phyloP scores from a whole-genome alignment of 257 asterid genomes.

The Solanum gracilifrons region DNA sequence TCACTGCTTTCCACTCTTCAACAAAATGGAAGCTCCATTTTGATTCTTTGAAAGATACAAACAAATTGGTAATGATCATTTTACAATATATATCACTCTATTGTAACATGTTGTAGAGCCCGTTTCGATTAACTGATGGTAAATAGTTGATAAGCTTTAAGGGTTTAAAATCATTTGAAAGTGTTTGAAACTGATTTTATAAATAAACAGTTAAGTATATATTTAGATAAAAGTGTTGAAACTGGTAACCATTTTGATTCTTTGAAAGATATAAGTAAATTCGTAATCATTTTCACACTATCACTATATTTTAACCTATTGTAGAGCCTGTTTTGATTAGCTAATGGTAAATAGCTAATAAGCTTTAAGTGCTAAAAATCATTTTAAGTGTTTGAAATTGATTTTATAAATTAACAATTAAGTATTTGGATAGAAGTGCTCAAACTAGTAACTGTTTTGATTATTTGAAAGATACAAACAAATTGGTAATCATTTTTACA shows the following conservation, averaged over 20 bases:
- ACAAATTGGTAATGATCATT: slow-evolving; percentile 18
- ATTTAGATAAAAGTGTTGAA: neutral
- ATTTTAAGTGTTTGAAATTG: neutral
- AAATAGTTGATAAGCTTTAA: neutral
- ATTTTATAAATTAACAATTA: neutral
- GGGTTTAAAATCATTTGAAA: neutral
- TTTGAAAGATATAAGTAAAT: slow-evolving; percentile 14
- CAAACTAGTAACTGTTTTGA: neutral
- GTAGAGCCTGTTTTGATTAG: neutral
- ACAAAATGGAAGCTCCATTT: slow-evolving; percentile 41
- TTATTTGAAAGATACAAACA: slow-evolving; percentile 19
- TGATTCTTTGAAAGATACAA: slow-evolving; percentile 21
- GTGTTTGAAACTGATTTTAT: neutral
- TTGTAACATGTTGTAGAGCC: neutral
- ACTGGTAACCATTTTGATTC: neutral
- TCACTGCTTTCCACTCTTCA: slow-evolving; percentile 37
- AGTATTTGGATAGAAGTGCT: neutral
- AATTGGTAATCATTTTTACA: slow-evolving; percentile 1
- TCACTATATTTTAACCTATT: neutral
- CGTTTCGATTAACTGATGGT: neutral
- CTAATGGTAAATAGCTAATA: neutral
- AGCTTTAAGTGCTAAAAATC: neutral
- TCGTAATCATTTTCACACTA: neutral
- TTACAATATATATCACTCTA: neutral
- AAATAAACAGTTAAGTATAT: neutral